Evolutionary conservation across 305 asterid genomes (phyloP), one percentile per base, ranked within the genome.

Genomic region (Fraxinus paxiana): DNA sequence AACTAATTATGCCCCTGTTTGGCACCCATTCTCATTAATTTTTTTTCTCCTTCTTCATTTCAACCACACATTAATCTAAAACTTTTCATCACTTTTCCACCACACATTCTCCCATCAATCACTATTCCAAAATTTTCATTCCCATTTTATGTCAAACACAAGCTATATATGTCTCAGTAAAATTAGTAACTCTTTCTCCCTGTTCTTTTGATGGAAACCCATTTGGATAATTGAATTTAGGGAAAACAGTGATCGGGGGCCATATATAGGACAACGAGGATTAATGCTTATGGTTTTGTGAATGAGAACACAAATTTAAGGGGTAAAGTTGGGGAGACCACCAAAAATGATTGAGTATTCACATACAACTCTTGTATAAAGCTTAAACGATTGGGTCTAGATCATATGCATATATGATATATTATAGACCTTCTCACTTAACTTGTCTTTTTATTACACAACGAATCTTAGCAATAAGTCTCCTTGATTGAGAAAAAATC

Each of bases 381-480:
- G 69, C 63, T 54, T 54, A 54, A 5, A 4, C 63, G 17, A 17
- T 54, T 54, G 63, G 63, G 30, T 59, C 70, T 59, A 7, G 30
- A 63, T 63, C n/a, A 9, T 63, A 63, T 1, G 30, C 34, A 5
- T 1, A 24, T 24, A 10, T 63, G 13, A 61, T 15, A 30, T 54
- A 54, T 81, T 74, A 48, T n/a, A 63, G 34, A 8, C 35, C 41
- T 38, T 18, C 43, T 59, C 15, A 63, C 12, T 70, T 67, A 59
- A 69, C 54, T 76, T 73, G 28, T 80, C 80, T 63, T 63, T 63
- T 33, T 22, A n/a, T 43, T 75, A 15, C 31, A 18, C 75, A 13
- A 31, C 37, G 38, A 38, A 46, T 75, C 59, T 63, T 24, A 59
- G 34, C 80, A 43, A 79, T 18, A 59, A 59, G 72, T 46, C 46